Conservation (phyloP, 495 filamentous ascomycete species). For the Penicillium psychrofluorescens region DNA sequence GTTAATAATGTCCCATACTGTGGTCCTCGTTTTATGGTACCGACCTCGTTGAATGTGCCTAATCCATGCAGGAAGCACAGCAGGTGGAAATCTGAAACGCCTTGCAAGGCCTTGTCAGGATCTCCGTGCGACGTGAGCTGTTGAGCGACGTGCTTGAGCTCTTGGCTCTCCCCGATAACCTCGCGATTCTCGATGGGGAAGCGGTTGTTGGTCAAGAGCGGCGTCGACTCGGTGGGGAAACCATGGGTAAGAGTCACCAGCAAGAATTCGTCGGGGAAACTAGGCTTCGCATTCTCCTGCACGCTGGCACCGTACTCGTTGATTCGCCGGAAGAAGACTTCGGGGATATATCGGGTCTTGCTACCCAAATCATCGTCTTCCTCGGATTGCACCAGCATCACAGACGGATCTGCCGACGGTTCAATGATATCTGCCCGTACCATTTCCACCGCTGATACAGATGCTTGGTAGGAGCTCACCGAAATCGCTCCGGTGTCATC, state of each 20-base stretch:
- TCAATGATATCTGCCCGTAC: conserved; percentile 91
- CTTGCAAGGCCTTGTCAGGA: conserved; percentile 52
- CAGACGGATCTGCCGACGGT: conserved; percentile 81
- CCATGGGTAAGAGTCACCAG: conserved; percentile 94
- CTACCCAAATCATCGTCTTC: conserved; percentile 67
- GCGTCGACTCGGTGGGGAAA: conserved; percentile 74
- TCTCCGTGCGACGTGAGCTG: conserved; percentile 54
- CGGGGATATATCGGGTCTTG: conserved; percentile 84
- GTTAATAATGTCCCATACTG: neutral
- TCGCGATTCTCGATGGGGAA: conserved; percentile 93
- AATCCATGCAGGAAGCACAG: conserved; percentile 78
- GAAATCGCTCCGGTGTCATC: conserved; percentile 83
- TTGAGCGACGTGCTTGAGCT: conserved; percentile 54
- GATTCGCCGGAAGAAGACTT: conserved; percentile 92
- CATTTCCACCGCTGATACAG: conserved; percentile 95
- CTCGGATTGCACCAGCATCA: conserved; percentile 93
- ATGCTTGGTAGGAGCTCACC: conserved; percentile 89
- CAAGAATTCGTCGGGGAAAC: conserved; percentile 94
- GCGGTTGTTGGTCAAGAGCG: conserved; percentile 58
- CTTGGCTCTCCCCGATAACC: conserved; percentile 74
- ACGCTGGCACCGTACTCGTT: conserved; percentile 96
- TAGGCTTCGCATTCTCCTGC: conserved; percentile 93
- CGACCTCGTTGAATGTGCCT: conserved; percentile 75
- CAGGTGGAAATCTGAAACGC: conserved; percentile 88
- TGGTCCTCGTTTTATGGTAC: conserved; percentile 6